phyloP scores from a whole-genome alignment of 179 eudicot genomes.

The Camellia oleifera region DNA sequence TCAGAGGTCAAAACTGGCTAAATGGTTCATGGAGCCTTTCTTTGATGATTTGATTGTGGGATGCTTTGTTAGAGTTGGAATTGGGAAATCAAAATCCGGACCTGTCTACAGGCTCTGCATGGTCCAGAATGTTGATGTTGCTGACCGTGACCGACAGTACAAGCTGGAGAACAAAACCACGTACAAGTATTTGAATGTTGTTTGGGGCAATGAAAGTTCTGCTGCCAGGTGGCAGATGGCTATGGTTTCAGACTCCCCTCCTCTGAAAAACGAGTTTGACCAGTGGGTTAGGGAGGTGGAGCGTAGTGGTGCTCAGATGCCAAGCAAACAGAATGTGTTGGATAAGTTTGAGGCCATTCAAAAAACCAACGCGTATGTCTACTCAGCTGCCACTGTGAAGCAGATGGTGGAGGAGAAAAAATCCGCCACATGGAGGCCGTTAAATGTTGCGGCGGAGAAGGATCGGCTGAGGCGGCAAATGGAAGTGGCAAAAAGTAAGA shows the following conservation, averaged over 20 bases:
- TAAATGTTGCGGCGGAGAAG: slow-evolving; percentile 96
- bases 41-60: slow-evolving; percentile 93
- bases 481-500: slow-evolving; percentile 73
- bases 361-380: slow-evolving; percentile 68
- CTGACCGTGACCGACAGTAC: slow-evolving; percentile 79
- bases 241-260: slow-evolving; percentile 80
- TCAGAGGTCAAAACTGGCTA: slow-evolving; percentile 74
- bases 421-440: slow-evolving; percentile 76
- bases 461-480: slow-evolving; percentile 73
- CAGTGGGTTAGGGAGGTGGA: slow-evolving; percentile 93
- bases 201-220: slow-evolving; percentile 96
- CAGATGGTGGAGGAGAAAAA: slow-evolving; percentile 97
- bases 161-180: slow-evolving; percentile 91
- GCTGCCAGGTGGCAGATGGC: slow-evolving; percentile 99
- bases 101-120: slow-evolving; percentile 79
- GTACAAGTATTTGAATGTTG: slow-evolving; percentile 77
- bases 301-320: slow-evolving; percentile 78
- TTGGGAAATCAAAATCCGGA: slow-evolving; percentile 73
- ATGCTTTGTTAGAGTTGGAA: slow-evolving; percentile 94
- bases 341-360: slow-evolving; percentile 77
- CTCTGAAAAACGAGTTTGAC: slow-evolving; percentile 76
- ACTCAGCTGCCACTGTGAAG: slow-evolving; percentile 92
- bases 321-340: slow-evolving; percentile 63
- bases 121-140: slow-evolving; percentile 74
- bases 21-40: slow-evolving; percentile 98